Conservation (phyloP, 2,329 filamentous ascomycete genomes). For the Alternaria gansuensis region DNA sequence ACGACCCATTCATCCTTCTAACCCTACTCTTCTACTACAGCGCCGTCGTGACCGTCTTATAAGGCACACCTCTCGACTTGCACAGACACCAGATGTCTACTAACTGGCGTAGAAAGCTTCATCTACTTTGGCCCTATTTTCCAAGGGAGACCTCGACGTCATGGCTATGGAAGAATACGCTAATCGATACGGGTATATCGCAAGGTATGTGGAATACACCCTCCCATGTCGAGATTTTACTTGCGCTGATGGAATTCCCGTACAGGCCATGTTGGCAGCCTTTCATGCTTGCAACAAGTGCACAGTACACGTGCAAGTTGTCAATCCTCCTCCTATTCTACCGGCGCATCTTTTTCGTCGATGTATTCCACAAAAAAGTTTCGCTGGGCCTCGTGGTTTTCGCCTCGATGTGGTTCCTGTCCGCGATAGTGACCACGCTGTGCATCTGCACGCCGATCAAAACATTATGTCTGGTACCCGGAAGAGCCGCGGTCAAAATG, state of each 20-base stretch:
- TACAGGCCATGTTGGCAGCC: background rate
- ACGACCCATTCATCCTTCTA: background rate
- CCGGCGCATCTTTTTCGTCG: constrained; percentile 5
- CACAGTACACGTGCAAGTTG: constrained; percentile 6
- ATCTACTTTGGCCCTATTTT: background rate
- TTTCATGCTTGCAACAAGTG: background rate
- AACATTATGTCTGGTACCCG: background rate
- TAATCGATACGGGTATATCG: background rate
- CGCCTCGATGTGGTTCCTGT: background rate
- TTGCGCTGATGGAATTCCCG: background rate
- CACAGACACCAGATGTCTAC: background rate
- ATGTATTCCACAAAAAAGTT: background rate
- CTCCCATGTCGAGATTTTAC: background rate
- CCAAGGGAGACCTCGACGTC: background rate
- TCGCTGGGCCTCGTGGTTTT: background rate
- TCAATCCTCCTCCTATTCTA: constrained; percentile 13
- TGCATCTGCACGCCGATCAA: background rate
- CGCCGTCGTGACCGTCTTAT: background rate
- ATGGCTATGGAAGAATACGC: background rate
- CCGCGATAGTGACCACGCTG: background rate
- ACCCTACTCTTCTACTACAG: background rate
- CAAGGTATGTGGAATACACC: background rate
- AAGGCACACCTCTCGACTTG: background rate
- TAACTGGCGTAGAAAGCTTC: background rate
- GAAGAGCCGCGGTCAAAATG: background rate